Percentiles rank a stretch among this genome's conserved stretches.
phyloP scores from a whole-genome alignment of 345 rosid genomes.

The Lepidium didymum region DNA sequence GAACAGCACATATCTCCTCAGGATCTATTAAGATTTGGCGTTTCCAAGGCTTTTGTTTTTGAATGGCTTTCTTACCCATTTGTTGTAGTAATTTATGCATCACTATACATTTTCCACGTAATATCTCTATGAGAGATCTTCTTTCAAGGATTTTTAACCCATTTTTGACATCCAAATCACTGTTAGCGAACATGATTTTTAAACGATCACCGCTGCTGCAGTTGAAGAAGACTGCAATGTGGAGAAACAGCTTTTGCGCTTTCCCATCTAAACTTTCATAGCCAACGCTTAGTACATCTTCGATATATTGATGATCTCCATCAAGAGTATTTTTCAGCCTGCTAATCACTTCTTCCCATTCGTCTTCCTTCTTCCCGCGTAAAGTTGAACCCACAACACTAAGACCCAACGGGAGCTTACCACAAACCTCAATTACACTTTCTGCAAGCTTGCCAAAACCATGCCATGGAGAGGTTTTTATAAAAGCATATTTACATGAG shows the following conservation, averaged over 20 bases:
- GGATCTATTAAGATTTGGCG: background rate
- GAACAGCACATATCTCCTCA: too few species aligned
- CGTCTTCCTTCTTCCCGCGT: background rate
- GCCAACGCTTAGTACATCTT: constrained; percentile 4
- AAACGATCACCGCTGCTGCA: background rate
- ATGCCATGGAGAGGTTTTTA: background rate
- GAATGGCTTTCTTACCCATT: constrained; percentile 13
- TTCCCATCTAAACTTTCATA: constrained; percentile 15
- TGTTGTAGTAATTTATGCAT: constrained; percentile 30
- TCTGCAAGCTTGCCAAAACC: background rate
- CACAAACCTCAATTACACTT: background rate
- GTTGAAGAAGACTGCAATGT: constrained; percentile 27
- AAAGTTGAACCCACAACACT: constrained; percentile 1
- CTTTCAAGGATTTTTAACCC: background rate
- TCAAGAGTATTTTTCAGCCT: background rate
- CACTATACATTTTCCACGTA: background rate
- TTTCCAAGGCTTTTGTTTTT: background rate
- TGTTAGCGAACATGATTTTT: background rate
- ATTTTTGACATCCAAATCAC: background rate
- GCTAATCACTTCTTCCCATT: background rate
- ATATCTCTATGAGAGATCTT: constrained; percentile 13
- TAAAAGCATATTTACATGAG: background rate
- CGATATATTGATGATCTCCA: background rate
- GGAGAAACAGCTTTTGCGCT: constrained; percentile 16
- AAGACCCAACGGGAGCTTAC: background rate